Conservation (phyloP, 805 yeast genomes). For the Sungouiozyma ichnusensis region DNA sequence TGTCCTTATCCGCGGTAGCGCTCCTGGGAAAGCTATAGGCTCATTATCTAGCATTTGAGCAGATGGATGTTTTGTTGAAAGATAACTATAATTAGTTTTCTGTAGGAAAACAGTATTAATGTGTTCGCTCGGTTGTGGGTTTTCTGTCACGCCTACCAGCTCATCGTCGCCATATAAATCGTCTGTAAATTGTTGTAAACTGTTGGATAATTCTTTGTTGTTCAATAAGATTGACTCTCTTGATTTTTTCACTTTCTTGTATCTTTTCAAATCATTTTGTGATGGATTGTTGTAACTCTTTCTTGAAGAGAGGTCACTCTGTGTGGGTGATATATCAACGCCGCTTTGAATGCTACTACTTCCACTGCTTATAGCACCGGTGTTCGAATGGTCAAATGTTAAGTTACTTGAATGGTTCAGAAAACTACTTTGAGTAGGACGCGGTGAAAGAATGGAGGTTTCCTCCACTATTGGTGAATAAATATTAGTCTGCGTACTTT, state of each 20-base stretch:
- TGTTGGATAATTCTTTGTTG: constrained; percentile 24
- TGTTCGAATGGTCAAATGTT: not conserved
- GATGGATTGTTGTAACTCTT: constrained; percentile 4
- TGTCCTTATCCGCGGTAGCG: constrained; percentile 5
- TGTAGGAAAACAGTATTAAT: not conserved
- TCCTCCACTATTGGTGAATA: constrained; percentile 8
- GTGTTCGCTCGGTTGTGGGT: not conserved
- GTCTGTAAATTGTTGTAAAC: constrained; percentile 28
- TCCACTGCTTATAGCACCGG: not conserved
- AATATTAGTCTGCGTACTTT: constrained; percentile 5
- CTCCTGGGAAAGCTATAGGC: constrained; percentile 1
- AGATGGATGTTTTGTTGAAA: constrained; percentile 1
- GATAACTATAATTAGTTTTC: not conserved
- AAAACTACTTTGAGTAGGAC: not conserved
- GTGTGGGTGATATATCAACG: not conserved
- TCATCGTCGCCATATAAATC: constrained; percentile 25
- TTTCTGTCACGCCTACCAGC: not conserved
- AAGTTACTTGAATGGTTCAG: not conserved
- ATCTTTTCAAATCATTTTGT: constrained; percentile 10
- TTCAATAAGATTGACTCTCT: constrained; percentile 21
- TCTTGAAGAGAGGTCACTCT: not conserved
- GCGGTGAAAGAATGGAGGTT: constrained; percentile 9
- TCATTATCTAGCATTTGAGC: not conserved
- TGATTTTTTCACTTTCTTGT: constrained; percentile 21
- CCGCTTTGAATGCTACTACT: not conserved